Conservation (phyloP, 371 early-diverging fungal genomes). For the Basidiobolus meristosporus region DNA sequence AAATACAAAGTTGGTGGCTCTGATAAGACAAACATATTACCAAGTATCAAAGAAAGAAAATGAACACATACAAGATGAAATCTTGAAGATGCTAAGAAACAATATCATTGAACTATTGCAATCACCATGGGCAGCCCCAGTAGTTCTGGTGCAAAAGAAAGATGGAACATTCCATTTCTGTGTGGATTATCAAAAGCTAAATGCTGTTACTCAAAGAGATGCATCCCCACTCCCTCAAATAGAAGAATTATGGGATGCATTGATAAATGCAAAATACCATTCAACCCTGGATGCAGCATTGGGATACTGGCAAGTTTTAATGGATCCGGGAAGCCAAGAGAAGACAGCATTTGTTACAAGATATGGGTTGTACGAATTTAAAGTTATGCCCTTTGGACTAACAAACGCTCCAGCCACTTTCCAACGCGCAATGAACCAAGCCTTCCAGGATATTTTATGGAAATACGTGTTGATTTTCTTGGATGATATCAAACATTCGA, state of each 20-base stretch:
- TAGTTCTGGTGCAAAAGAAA: conserved; percentile 6
- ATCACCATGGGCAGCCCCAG: conserved; percentile 6
- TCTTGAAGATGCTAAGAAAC: neutral
- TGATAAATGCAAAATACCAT: conserved; percentile 7
- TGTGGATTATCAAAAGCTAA: conserved; percentile 11
- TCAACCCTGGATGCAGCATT: conserved; percentile 11
- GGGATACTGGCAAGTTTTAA: conserved; percentile 16
- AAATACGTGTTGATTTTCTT: conserved; percentile 9
- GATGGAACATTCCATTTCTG: conserved; percentile 6
- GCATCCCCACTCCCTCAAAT: conserved; percentile 14
- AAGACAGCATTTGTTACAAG: conserved; percentile 28
- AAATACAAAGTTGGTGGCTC: conserved; percentile 4
- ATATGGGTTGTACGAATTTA: conserved; percentile 7
- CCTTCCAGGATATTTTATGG: conserved; percentile 7
- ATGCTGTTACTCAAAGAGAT: conserved; percentile 11
- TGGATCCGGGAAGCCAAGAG: conserved; percentile 6
- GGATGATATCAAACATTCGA: conserved; percentile 17
- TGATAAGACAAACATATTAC: conserved; percentile 2
- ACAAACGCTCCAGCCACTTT: conserved; percentile 15
- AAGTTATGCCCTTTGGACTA: conserved; percentile 14
- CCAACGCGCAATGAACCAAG: conserved; percentile 11
- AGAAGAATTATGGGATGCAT: conserved; percentile 10
- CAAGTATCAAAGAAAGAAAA: neutral
- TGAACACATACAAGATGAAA: neutral
- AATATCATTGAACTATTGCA: neutral